Evolutionary conservation across 2,329 filamentous ascomycete species (phyloP).

Genomic region (Lachnellula arida): DNA sequence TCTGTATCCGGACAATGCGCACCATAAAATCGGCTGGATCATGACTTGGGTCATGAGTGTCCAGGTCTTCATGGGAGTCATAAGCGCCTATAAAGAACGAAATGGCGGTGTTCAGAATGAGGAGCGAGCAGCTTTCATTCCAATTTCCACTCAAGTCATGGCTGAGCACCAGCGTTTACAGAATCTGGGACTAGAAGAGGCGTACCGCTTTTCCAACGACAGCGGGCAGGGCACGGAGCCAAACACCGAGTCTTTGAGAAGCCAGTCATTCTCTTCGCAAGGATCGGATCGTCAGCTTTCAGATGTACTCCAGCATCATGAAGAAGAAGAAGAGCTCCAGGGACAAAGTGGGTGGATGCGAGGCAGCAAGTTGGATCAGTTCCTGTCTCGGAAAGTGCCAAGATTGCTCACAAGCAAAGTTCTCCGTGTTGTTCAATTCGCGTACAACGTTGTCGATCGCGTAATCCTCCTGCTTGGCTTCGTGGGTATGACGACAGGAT

Average conservation of each 20-base stretch:
- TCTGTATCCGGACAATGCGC: conserved; percentile 81
- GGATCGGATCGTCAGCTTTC: conserved; percentile 37
- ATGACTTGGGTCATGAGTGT: conserved; percentile 66
- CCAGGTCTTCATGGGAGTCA: conserved; percentile 57
- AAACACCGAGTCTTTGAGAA: conserved; percentile 61
- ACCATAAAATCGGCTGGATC: conserved; percentile 84
- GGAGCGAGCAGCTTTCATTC: conserved; percentile 57
- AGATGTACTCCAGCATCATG: neutral
- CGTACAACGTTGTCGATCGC: conserved; percentile 68
- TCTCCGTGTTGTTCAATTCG: conserved; percentile 52
- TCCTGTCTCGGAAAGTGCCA: conserved; percentile 50
- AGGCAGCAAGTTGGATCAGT: conserved; percentile 42
- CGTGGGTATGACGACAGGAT: conserved; percentile 64
- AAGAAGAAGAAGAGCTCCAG: conserved; percentile 42
- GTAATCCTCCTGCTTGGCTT: conserved; percentile 76
- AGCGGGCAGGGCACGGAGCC: conserved; percentile 70
- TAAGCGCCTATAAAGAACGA: conserved; percentile 23
- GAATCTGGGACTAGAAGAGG: conserved; percentile 32
- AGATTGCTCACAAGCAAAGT: conserved; percentile 51
- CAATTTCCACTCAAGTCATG: conserved; percentile 53
- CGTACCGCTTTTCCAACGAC: conserved; percentile 61
- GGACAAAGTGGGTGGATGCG: conserved; percentile 37
- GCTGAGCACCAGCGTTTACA: conserved; percentile 46
- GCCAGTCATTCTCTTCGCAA: conserved; percentile 58
- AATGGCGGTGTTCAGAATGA: conserved; percentile 32